Base-by-base conservation (phyloP, 768 basidiomycete genomes). In the Naematelia encephala region DNA sequence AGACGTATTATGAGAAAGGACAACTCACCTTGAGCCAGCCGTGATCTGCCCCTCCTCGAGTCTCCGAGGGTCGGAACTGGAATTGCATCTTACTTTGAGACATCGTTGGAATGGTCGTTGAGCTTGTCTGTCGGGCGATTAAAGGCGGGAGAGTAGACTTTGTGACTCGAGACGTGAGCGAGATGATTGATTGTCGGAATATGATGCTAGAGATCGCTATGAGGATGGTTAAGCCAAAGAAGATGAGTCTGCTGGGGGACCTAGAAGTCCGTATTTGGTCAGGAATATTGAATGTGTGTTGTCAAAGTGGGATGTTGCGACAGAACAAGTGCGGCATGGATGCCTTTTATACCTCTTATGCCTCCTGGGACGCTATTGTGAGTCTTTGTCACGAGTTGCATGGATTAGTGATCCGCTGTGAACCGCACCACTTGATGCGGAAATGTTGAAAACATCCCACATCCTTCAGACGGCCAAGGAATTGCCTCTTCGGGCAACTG, bases 11-110 rank as follows among this genome's bases (percentile, higher is more conserved):
- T 54, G 50, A 56, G 57, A 21, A 42, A 39, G 16, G 51, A 21
- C 91, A 86, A 80, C 89, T 88, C 0, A 88, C 86, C 81, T 90
- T 91, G 54, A 92, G 80, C 90, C 90, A 92, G 23, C 83, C 87
- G 64, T 90, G 89, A 70, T 91, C 84, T 5, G 86, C 87, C 49
- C 87, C 78, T 2, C 87, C 89, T 19, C 88, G 82, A 21, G 85
- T 82, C 48, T 85, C 73, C 61, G 84, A 88, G 50, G 76, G 81
- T 55, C 88, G 83, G 54, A 46, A 70, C 39, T 65, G 53, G 64
- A 73, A 73, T 49, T 56, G 45, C 43, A 70, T 59, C 44, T 63
- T 50, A 46, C 14, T 67, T 60, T 12, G 61, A 49, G 53, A 74
- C 28, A 34, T 47, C 5, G n/a, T 47, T 5, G 46, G 34, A 16